A percentile compares a stretch with the other conserved stretches of the same genome.
These are phyloP conservation scores for Cystofilobasidium bisporidii DNA, from an alignment of 768 basidiomycete species.

Conservation along the genomic window DNA sequence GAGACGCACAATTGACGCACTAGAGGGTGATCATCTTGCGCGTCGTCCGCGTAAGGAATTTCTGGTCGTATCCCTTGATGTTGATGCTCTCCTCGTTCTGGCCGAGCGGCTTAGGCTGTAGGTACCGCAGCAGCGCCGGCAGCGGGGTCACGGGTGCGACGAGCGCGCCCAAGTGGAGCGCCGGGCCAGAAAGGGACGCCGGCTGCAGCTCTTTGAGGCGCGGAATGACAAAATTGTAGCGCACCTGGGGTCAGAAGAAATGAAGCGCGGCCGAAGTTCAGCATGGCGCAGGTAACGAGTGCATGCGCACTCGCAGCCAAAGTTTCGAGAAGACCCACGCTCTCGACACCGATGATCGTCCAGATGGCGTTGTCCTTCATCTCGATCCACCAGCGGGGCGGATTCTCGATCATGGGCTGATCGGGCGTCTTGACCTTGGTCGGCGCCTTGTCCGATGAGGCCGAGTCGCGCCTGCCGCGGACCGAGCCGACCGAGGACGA, in stretches of 20 bases:
- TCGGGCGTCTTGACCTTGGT: not conserved
- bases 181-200: not conserved
- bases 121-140: conserved; percentile 3
- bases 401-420: not conserved
- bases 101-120: not conserved
- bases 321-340: not conserved
- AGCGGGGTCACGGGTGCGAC: conserved; percentile 9
- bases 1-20: too few species aligned
- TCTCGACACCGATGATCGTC: conserved; percentile 24
- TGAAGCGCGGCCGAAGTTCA: not conserved
- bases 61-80: conserved; percentile 4
- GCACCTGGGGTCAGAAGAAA: not conserved
- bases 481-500: not conserved
- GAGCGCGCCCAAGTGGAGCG: not conserved
- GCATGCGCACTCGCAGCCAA: not conserved
- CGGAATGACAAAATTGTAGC: conserved; percentile 13
- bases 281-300: not conserved
- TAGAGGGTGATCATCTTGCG: conserved; percentile 20
- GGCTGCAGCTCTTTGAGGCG: not conserved
- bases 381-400: conserved; percentile 19
- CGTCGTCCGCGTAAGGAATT: conserved; percentile 2
- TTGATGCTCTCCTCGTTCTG: not conserved
- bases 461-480: not conserved
- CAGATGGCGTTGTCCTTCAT: conserved; percentile 15
- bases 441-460: not conserved